Conservation (phyloP, 768 basidiomycete species). For the Thelephora aurantiotincta region DNA sequence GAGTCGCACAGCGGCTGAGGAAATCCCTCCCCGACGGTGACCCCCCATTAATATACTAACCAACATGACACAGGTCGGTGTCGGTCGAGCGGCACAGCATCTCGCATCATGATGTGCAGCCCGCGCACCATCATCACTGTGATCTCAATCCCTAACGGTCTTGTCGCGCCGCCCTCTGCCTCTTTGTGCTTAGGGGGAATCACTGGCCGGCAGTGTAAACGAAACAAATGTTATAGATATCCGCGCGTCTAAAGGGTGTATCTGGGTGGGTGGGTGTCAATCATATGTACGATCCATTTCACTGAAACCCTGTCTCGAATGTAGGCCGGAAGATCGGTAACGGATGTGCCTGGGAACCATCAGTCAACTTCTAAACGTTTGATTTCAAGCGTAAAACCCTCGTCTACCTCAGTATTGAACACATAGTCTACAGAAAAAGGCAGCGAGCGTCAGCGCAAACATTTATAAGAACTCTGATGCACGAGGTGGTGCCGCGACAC, state of each 20-base stretch:
- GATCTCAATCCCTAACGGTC: too few relatives aligned
- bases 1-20: too few relatives aligned
- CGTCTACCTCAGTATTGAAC: constrained; percentile 78
- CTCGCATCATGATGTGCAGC: too few relatives aligned
- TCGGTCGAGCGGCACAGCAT: too few relatives aligned
- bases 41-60: too few relatives aligned
- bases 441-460: constrained; percentile 4
- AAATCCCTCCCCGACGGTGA: too few relatives aligned
- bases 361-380: not conserved
- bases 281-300: constrained; percentile 4
- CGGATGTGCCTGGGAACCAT: constrained; percentile 38
- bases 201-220: not conserved
- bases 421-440: constrained; percentile 47
- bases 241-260: not conserved
- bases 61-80: too few relatives aligned
- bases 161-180: too few relatives aligned
- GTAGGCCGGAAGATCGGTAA: constrained; percentile 53
- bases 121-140: too few relatives aligned
- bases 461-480: not conserved
- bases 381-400: not conserved
- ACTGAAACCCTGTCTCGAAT: constrained; percentile 33
- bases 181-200: too few relatives aligned
- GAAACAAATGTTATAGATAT: not conserved
- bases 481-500: constrained; percentile 16
- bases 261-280: not conserved